A percentile compares a stretch with the other conserved stretches of the same genome.
phyloP scores from a whole-genome alignment of 2,329 filamentous ascomycete species.

The Colletotrichum somersetense region DNA sequence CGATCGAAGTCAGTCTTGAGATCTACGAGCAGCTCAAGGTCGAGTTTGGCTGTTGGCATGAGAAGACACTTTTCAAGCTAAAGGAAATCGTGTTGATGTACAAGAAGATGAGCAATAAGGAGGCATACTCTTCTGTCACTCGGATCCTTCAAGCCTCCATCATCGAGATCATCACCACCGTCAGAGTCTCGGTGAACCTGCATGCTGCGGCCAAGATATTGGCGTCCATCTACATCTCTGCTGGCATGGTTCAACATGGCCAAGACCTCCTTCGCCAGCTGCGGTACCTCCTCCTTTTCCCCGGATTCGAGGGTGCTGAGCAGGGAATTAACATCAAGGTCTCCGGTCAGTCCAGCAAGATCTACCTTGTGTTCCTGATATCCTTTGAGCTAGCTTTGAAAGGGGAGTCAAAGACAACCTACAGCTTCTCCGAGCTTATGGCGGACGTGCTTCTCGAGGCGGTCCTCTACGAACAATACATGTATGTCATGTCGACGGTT shows the following conservation, averaged over 20 bases:
- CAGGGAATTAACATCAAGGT: constrained; percentile 53
- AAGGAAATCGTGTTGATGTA: constrained; percentile 58
- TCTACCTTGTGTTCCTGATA: constrained; percentile 60
- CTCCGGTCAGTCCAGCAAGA: constrained; percentile 51
- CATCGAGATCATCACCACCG: constrained; percentile 55
- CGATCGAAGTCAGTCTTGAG: constrained; percentile 51
- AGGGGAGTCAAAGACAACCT: constrained; percentile 48
- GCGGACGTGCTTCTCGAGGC: constrained; percentile 54
- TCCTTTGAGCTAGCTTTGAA: constrained; percentile 58
- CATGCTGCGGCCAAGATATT: constrained; percentile 62
- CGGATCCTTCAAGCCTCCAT: constrained; percentile 56
- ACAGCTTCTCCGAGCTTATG: constrained; percentile 57
- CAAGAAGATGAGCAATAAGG: constrained; percentile 53
- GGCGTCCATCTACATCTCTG: constrained; percentile 59
- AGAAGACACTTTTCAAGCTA: constrained; percentile 58
- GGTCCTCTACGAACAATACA: constrained; percentile 54
- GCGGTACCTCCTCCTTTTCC: constrained; percentile 63
- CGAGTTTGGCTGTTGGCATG: constrained; percentile 60
- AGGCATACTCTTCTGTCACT: constrained; percentile 54
- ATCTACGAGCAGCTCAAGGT: constrained; percentile 57
- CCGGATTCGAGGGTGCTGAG: constrained; percentile 50
- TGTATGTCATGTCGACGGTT: constrained; percentile 44
- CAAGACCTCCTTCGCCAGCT: constrained; percentile 61
- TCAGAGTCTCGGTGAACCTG: constrained; percentile 57
- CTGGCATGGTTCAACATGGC: constrained; percentile 55